Conservation (phyloP, 169 alveolate species). For the Cryptosporidium ubiquitum region DNA sequence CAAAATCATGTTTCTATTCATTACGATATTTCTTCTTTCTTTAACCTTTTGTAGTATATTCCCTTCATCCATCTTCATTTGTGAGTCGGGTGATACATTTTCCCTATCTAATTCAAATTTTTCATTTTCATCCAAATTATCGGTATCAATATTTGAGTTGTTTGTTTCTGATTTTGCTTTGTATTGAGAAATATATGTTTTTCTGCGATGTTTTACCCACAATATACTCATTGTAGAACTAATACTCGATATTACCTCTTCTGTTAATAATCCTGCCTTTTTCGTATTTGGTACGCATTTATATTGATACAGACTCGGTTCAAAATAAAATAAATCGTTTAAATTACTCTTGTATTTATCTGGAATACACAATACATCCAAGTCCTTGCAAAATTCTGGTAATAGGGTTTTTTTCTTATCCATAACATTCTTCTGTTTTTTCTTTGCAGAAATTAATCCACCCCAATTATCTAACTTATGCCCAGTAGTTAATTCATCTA, state of each 20-base stretch:
- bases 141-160: neutral
- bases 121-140: neutral
- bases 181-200: slow-evolving; percentile 36
- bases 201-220: slow-evolving; percentile 66
- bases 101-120: slow-evolving; percentile 8
- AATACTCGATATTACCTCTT: slow-evolving; percentile 54
- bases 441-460: slow-evolving; percentile 24
- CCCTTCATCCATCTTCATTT: neutral
- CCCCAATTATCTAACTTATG: slow-evolving; percentile 31
- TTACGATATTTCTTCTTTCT: slow-evolving; percentile 3
- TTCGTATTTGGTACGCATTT: slow-evolving; percentile 67
- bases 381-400: slow-evolving; percentile 61
- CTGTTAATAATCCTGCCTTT: slow-evolving; percentile 71
- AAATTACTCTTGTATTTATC: slow-evolving; percentile 20
- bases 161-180: slow-evolving; percentile 25
- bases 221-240: slow-evolving; percentile 72
- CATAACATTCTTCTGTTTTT: slow-evolving; percentile 26
- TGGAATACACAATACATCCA: slow-evolving; percentile 32
- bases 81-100: neutral
- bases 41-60: slow-evolving; percentile 28
- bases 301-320: slow-evolving; percentile 56
- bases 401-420: slow-evolving; percentile 39
- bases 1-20: slow-evolving; percentile 17
- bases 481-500: slow-evolving; percentile 3
- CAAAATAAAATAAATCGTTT: slow-evolving; percentile 64